phyloP scores from a whole-genome alignment of 176 grass and related monocot species.

The Thalia dealbata region DNA sequence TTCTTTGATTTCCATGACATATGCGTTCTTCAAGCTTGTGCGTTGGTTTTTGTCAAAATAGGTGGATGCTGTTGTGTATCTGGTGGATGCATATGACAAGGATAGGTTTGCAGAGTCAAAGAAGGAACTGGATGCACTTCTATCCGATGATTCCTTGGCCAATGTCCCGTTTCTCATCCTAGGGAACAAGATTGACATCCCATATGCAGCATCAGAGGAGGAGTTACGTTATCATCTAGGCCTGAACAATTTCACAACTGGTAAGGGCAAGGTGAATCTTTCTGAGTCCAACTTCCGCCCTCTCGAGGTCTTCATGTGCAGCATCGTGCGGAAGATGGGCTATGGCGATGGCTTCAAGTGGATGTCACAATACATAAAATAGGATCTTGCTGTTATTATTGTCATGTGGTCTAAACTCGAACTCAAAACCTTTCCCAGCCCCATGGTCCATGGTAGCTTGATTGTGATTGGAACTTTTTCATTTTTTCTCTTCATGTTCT shows the following conservation, averaged over 20 bases:
- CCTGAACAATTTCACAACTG: conserved; percentile 8
- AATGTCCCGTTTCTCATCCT: background rate
- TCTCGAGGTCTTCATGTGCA: conserved; percentile 7
- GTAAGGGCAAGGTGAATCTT: conserved; percentile 8
- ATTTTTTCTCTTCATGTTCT: background rate
- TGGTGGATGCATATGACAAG: conserved; percentile 4
- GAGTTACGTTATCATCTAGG: background rate
- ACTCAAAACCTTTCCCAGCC: background rate
- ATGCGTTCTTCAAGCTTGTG: background rate
- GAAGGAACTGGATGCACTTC: conserved; percentile 8
- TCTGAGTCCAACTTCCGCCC: background rate
- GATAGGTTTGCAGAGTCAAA: conserved; percentile 6
- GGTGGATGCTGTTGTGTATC: conserved; percentile 5
- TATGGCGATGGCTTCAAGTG: conserved; percentile 1
- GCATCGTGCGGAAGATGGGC: conserved; percentile 5
- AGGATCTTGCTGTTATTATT: background rate
- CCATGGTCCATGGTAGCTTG: background rate
- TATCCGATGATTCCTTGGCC: background rate
- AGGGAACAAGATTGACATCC: conserved; percentile 5
- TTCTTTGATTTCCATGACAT: background rate
- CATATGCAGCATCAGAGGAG: conserved; percentile 3
- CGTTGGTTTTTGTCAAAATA: background rate
- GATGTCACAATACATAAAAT: conserved; percentile 6
- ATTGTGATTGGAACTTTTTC: background rate
- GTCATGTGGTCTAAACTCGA: background rate